Evolutionary conservation across 306 rosid genomes (phyloP).

Genomic region (Citrullus colocynthis): DNA sequence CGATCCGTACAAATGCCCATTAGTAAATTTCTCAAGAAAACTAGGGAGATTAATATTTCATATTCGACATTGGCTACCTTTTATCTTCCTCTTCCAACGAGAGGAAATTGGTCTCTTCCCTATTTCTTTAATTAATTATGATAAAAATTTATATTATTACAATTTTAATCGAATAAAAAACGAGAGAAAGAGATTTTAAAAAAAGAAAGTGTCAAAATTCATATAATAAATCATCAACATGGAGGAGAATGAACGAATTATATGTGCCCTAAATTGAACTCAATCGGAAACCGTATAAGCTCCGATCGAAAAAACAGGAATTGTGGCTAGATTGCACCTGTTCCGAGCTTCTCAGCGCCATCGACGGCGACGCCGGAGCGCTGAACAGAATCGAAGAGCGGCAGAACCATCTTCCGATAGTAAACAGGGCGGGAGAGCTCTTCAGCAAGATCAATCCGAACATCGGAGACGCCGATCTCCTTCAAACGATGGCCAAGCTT

Average conservation of each 20-base stretch:
- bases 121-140: background rate
- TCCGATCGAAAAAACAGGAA: background rate
- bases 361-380: constrained; percentile 6
- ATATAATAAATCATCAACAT: background rate
- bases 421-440: constrained; percentile 11
- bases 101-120: background rate
- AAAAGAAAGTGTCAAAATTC: background rate
- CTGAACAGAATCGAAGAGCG: constrained; percentile 11
- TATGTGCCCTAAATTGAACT: background rate
- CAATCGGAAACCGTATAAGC: background rate
- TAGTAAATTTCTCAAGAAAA: too few relatives aligned
- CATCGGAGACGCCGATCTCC: constrained; percentile 9
- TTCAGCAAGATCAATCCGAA: constrained; percentile 6
- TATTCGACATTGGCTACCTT: too few relatives aligned
- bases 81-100: too few relatives aligned
- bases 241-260: background rate
- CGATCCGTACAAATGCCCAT: too few relatives aligned
- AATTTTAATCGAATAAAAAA: background rate
- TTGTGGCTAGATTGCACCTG: background rate
- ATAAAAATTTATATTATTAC: background rate
- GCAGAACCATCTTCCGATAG: constrained; percentile 7
- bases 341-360: constrained; percentile 6
- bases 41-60: too few relatives aligned
- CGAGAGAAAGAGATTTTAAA: background rate
- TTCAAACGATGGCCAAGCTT: constrained; percentile 11